phyloP scores from a whole-genome alignment of 345 rosid genomes.

The Aurinia saxatilis region DNA sequence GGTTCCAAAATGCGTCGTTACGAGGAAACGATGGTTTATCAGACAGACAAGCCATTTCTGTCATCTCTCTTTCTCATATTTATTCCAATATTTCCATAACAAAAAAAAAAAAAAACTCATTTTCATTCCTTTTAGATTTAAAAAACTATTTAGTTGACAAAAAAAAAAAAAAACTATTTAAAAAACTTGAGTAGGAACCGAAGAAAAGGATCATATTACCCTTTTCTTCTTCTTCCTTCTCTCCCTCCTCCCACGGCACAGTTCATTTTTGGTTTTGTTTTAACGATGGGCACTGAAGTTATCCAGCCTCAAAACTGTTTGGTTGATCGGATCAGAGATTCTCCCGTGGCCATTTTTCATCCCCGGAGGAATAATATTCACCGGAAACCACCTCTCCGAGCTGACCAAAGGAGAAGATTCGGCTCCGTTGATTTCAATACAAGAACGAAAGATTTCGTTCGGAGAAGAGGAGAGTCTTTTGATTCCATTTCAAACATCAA shows the following conservation, averaged over 20 bases:
- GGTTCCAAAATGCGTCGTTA: conserved; percentile 16
- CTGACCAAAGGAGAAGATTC: conserved; percentile 32
- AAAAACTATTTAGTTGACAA: no score
- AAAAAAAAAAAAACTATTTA: no score
- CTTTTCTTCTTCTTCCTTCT: conserved; percentile 28
- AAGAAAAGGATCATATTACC: conserved; percentile 25
- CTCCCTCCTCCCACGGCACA: neutral
- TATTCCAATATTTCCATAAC: conserved; percentile 1
- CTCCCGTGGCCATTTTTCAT: conserved; percentile 35
- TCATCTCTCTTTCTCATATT: conserved; percentile 14
- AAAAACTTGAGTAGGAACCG: conserved; percentile 16
- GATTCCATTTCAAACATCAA: conserved; percentile 34
- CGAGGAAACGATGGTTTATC: conserved; percentile 9
- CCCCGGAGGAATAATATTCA: conserved; percentile 43
- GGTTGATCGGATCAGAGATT: conserved; percentile 33
- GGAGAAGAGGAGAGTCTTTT: conserved; percentile 55
- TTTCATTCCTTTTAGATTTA: no score
- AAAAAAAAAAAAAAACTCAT: neutral
- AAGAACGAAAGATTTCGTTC: conserved; percentile 9
- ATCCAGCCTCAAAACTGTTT: conserved; percentile 72
- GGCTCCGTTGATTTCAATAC: conserved; percentile 33
- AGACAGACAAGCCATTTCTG: conserved; percentile 12
- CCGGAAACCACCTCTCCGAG: conserved; percentile 37
- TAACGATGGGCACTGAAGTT: conserved; percentile 70
- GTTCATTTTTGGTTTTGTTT: neutral